Conservation (phyloP, 352 stramenopile species). For the Globisporangium nagaii region DNA sequence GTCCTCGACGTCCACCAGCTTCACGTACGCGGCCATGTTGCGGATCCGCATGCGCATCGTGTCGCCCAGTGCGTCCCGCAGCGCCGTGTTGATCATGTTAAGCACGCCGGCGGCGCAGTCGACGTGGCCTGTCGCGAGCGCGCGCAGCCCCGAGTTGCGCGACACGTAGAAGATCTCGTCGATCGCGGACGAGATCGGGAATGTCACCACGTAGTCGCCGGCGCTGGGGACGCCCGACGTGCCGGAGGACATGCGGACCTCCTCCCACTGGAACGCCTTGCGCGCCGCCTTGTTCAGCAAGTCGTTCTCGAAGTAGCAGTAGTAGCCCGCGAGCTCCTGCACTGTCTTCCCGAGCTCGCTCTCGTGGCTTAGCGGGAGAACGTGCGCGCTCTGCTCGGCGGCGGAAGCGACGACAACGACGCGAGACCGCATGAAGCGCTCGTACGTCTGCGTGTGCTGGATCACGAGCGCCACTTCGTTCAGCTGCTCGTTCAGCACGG, state of each 20-base stretch:
- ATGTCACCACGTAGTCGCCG: constrained; percentile 35
- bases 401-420: constrained; percentile 16
- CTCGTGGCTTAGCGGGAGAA: constrained; percentile 55
- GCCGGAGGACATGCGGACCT: constrained; percentile 58
- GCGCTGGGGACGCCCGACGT: constrained; percentile 1
- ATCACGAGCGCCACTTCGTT: constrained; percentile 85
- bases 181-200: constrained; percentile 78
- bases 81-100: constrained; percentile 83
- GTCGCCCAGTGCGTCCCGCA: constrained; percentile 72
- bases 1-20: constrained; percentile 58
- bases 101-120: constrained; percentile 79
- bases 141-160: constrained; percentile 72
- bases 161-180: constrained; percentile 88
- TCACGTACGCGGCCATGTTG: constrained; percentile 59
- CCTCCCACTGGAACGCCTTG: constrained; percentile 85
- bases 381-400: not conserved
- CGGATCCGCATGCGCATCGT: constrained; percentile 76
- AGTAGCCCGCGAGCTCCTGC: constrained; percentile 80
- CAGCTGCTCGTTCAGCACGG: constrained; percentile 75
- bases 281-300: constrained; percentile 64
- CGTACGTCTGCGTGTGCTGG: constrained; percentile 86
- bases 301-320: constrained; percentile 85
- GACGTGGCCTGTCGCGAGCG: constrained; percentile 74
- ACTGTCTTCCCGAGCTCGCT: constrained; percentile 79
- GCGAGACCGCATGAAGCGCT: constrained; percentile 82